These are phyloP conservation scores for Skeletonema menzelii DNA, from an alignment of 108 stramenopile genomes.

Conservation along the genomic window DNA sequence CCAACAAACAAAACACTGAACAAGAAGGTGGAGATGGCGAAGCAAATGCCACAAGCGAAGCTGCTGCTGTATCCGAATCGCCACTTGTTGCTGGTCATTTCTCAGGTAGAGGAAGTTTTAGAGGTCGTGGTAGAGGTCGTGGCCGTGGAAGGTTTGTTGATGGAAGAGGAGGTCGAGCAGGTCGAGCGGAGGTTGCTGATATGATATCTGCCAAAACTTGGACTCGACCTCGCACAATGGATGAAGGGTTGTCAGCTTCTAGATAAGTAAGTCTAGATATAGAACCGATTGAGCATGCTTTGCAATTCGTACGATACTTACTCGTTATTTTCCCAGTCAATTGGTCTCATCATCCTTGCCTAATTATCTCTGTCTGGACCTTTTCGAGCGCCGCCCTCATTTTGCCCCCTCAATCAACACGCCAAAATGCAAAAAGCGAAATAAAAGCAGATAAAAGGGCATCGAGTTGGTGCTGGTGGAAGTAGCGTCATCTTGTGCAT, in stretches of 20 bases:
- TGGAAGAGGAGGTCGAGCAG: slow-evolving; percentile 32
- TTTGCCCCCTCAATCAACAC: too few relatives aligned
- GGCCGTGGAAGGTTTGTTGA: slow-evolving; percentile 47
- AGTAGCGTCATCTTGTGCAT: too few relatives aligned
- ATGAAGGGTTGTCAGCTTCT: slow-evolving; percentile 39
- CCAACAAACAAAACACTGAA: slow-evolving; percentile 8
- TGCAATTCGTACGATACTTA: too few relatives aligned
- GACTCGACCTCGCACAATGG: slow-evolving; percentile 60
- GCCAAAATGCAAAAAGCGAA: too few relatives aligned
- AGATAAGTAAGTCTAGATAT: not conserved
- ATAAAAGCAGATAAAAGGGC: too few relatives aligned
- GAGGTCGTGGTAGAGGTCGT: slow-evolving; percentile 45
- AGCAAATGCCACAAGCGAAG: slow-evolving; percentile 46
- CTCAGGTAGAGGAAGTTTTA: slow-evolving; percentile 13
- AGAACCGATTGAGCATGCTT: too few relatives aligned
- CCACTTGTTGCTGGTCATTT: slow-evolving; percentile 43
- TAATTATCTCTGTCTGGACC: too few relatives aligned
- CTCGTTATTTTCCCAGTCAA: too few relatives aligned
- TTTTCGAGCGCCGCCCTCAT: too few relatives aligned
- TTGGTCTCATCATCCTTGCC: too few relatives aligned
- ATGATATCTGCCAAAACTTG: slow-evolving; percentile 78
- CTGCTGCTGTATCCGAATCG: slow-evolving; percentile 51
- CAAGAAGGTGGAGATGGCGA: slow-evolving; percentile 14
- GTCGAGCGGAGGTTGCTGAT: slow-evolving; percentile 55
- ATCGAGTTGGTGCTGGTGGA: too few relatives aligned